Conservation (phyloP, 164 flowering plant species). For the Berberis vulgaris region DNA sequence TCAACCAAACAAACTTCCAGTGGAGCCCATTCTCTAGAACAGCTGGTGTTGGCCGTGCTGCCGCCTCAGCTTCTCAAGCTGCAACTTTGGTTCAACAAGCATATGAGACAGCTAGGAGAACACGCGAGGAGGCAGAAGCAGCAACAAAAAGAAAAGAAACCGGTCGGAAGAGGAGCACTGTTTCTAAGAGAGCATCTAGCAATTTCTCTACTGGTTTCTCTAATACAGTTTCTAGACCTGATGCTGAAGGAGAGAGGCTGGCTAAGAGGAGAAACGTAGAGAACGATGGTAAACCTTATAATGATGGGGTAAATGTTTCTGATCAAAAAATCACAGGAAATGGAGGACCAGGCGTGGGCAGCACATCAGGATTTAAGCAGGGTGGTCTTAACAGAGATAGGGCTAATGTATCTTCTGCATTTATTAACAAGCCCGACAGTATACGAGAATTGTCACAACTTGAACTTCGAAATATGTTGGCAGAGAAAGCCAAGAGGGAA, state of each 20-base stretch:
- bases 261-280: constrained; percentile 30
- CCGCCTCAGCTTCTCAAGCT: constrained; percentile 48
- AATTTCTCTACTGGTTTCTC: constrained; percentile 13
- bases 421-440: constrained; percentile 13
- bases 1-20: constrained; percentile 27
- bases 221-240: constrained; percentile 12
- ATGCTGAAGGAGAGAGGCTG: constrained; percentile 16
- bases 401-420: constrained; percentile 15
- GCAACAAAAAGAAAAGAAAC: constrained; percentile 58
- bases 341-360: constrained; percentile 2
- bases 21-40: constrained; percentile 53
- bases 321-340: constrained; percentile 11
- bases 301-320: constrained; percentile 9
- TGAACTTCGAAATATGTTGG: constrained; percentile 38
- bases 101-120: constrained; percentile 62
- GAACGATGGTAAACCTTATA: constrained; percentile 5
- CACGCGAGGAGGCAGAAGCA: constrained; percentile 64
- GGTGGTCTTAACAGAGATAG: constrained; percentile 19
- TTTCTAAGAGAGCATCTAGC: constrained; percentile 27
- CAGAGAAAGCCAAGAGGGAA: constrained; percentile 49
- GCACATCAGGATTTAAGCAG: constrained; percentile 15
- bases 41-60: constrained; percentile 24
- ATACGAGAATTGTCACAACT: constrained; percentile 31
- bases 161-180: constrained; percentile 32
- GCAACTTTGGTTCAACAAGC: constrained; percentile 55